phyloP scores from a whole-genome alignment of 208 protist genomes.

The Leishmania turanica region DNA sequence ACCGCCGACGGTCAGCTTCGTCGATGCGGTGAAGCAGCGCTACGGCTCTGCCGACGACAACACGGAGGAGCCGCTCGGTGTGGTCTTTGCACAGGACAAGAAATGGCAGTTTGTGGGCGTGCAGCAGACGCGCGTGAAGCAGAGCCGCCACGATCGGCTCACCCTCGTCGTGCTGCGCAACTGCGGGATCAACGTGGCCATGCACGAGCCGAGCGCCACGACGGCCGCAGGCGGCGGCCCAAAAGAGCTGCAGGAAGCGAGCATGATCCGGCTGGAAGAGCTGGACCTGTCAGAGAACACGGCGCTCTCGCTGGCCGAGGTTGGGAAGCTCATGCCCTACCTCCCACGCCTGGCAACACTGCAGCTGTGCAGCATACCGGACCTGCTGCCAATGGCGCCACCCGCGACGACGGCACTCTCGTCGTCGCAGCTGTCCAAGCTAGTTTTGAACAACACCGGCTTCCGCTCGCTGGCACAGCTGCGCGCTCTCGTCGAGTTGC shows the following conservation, averaged over 20 bases:
- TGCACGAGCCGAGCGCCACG: constrained; percentile 29
- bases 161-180: constrained; percentile 68
- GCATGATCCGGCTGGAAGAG: constrained; percentile 56
- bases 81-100: constrained; percentile 34
- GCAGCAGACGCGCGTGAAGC: constrained; percentile 62
- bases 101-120: constrained; percentile 89
- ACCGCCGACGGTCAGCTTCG: constrained; percentile 50
- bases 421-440: constrained; percentile 54
- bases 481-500: constrained; percentile 49
- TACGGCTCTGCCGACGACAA: constrained; percentile 81
- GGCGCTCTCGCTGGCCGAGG: constrained; percentile 48
- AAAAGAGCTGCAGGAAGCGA: constrained; percentile 37
- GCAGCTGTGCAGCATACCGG: constrained; percentile 68
- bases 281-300: constrained; percentile 82
- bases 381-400: constrained; percentile 26
- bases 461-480: constrained; percentile 66
- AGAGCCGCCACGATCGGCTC: constrained; percentile 63
- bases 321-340: constrained; percentile 51
- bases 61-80: constrained; percentile 29
- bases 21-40: constrained; percentile 73
- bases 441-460: constrained; percentile 80
- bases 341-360: constrained; percentile 65
- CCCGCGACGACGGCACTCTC: constrained; percentile 18
- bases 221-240: background rate
- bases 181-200: constrained; percentile 56